phyloP scores from a whole-genome alignment of 805 yeast genomes.

The Candida maltosa region DNA sequence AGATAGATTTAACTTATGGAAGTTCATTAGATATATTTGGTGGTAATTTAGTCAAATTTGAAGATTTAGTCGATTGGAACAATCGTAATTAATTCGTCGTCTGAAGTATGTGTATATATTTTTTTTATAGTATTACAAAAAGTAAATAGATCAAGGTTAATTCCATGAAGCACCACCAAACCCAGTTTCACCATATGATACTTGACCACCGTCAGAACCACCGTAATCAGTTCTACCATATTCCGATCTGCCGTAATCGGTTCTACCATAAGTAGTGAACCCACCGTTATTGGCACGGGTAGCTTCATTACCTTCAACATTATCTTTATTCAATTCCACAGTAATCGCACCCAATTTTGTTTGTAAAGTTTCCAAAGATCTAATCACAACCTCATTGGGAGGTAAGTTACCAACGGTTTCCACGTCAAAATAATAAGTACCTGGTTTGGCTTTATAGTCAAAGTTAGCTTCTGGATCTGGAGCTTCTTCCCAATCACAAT shows the following conservation, averaged over 20 bases:
- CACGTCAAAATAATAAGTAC: slow-evolving; percentile 79
- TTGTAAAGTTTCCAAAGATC: slow-evolving; percentile 82
- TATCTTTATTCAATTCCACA: slow-evolving; percentile 55
- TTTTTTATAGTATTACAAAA: neutral
- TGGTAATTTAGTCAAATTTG: slow-evolving; percentile 73
- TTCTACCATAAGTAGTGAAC: slow-evolving; percentile 46
- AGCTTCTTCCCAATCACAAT: slow-evolving; percentile 94
- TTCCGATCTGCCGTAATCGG: slow-evolving; percentile 12
- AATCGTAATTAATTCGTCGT: slow-evolving; percentile 4
- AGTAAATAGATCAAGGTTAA: slow-evolving; percentile 8
- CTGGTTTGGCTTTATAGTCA: slow-evolving; percentile 80
- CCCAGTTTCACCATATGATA: slow-evolving; percentile 21
- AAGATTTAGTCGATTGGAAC: slow-evolving; percentile 79
- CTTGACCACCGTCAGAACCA: slow-evolving; percentile 28
- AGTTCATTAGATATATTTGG: slow-evolving; percentile 95
- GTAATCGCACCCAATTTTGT: slow-evolving; percentile 87
- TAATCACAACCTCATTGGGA: slow-evolving; percentile 83
- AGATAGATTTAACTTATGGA: slow-evolving; percentile 90
- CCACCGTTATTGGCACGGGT: slow-evolving; percentile 46
- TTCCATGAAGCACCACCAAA: slow-evolving; percentile 33
- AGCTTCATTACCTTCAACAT: slow-evolving; percentile 35
- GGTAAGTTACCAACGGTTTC: slow-evolving; percentile 90
- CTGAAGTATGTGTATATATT: neutral
- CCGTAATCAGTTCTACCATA: slow-evolving; percentile 25
- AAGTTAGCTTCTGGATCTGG: slow-evolving; percentile 84